Evolutionary conservation across 805 yeast species (phyloP).

Genomic region (Millerago galiae): DNA sequence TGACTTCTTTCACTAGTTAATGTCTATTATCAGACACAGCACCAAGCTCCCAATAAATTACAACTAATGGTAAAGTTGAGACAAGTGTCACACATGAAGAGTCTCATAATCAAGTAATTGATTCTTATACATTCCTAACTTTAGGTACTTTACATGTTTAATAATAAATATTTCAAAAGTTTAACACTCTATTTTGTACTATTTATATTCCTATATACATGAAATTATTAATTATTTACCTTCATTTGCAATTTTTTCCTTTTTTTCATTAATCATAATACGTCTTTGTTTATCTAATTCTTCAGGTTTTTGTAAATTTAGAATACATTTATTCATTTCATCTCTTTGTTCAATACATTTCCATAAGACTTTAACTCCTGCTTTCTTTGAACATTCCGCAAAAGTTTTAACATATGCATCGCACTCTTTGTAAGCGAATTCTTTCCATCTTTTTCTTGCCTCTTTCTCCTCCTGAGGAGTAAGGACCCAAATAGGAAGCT

Average conservation of each 20-base stretch:
- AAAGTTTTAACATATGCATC: conserved; percentile 63
- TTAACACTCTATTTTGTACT: too few species aligned
- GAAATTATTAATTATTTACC: not conserved
- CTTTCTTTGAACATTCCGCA: conserved; percentile 56
- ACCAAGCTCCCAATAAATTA: too few species aligned
- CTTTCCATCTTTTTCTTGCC: conserved; percentile 65
- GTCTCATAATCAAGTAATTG: too few species aligned
- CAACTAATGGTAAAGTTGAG: too few species aligned
- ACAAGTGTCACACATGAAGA: too few species aligned
- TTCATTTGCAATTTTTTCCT: not conserved
- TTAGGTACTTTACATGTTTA: too few species aligned
- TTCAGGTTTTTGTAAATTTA: conserved; percentile 51
- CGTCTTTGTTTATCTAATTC: conserved; percentile 68
- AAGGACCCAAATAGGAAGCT: conserved; percentile 67
- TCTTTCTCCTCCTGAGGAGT: conserved; percentile 73
- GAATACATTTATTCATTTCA: conserved; percentile 58
- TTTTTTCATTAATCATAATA: conserved; percentile 51
- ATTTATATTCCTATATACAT: not conserved
- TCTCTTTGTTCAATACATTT: conserved; percentile 55
- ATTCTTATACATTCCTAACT: too few species aligned
- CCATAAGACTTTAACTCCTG: conserved; percentile 62
- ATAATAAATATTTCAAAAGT: too few species aligned
- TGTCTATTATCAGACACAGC: too few species aligned
- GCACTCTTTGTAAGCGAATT: conserved; percentile 57
- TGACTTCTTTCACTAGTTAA: too few species aligned